phyloP scores from a whole-genome alignment of 164 flowering plant species.

The Magnolia officinalis region DNA sequence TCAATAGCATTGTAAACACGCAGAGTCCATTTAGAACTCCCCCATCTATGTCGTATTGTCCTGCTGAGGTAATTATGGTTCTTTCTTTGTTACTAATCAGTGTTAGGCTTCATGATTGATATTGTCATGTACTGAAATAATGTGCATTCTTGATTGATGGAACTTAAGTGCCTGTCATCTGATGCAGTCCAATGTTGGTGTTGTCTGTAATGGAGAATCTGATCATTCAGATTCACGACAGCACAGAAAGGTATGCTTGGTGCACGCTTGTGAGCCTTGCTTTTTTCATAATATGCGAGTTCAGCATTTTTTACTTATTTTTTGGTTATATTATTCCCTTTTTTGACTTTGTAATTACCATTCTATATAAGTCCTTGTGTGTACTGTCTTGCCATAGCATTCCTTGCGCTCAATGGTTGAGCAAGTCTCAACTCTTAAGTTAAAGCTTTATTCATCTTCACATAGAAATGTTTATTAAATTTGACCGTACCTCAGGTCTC shows the following conservation, averaged over 20 bases:
- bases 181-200: conserved; percentile 48
- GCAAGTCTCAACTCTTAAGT: neutral
- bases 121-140: neutral
- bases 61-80: conserved; percentile 44
- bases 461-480: too few species aligned
- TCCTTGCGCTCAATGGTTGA: neutral
- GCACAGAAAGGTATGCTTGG: conserved; percentile 65
- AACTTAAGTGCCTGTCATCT: conserved; percentile 6
- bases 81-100: neutral
- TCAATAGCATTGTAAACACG: conserved; percentile 11
- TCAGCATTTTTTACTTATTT: neutral
- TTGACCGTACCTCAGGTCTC: too few species aligned
- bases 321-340: neutral
- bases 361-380: neutral
- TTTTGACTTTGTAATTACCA: neutral
- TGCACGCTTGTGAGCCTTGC: neutral
- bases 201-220: conserved; percentile 29
- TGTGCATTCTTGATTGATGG: neutral
- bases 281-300: too few species aligned
- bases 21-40: conserved; percentile 88
- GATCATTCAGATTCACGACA: conserved; percentile 50
- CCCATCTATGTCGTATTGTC: conserved; percentile 67
- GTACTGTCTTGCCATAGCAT: conserved; percentile 2
- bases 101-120: neutral
- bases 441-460: too few species aligned